Evolutionary conservation across 495 filamentous ascomycete genomes (phyloP).

Genomic region (Pyrenopolyporus hunteri): DNA sequence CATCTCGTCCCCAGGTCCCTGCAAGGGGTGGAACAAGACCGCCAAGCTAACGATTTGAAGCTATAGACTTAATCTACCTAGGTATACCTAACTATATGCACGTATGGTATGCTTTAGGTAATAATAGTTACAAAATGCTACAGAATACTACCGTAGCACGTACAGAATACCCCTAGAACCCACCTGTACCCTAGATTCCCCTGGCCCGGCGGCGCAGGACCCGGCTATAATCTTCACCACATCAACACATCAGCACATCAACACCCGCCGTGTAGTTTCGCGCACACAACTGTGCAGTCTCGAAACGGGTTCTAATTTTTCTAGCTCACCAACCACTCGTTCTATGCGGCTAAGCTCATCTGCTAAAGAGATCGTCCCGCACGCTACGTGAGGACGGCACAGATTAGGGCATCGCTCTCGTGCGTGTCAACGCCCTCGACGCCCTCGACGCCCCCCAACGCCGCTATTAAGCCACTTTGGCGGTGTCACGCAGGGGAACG

Average conservation of each 20-base stretch:
- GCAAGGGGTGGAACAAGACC: conserved; percentile 5
- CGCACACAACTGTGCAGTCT: background rate
- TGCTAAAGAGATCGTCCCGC: conserved; percentile 25
- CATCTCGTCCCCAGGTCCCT: conserved; percentile 23
- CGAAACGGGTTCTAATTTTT: background rate
- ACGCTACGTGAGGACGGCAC: conserved; percentile 5
- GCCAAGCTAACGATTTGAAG: background rate
- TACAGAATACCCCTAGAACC: too few relatives aligned
- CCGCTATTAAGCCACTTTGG: conserved; percentile 2
- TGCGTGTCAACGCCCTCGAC: too few relatives aligned
- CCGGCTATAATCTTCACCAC: conserved; percentile 5
- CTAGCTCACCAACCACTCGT: background rate
- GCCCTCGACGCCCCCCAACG: too few relatives aligned
- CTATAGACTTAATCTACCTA: too few relatives aligned
- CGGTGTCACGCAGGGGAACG: conserved; percentile 4
- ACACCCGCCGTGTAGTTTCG: background rate
- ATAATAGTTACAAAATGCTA: too few relatives aligned
- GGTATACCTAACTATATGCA: too few relatives aligned
- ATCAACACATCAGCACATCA: conserved; percentile 1
- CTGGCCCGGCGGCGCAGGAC: conserved; percentile 5
- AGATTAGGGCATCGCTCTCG: too few relatives aligned
- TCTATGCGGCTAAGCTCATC: conserved; percentile 8
- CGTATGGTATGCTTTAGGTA: too few relatives aligned
- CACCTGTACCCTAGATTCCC: background rate
- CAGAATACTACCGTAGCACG: too few relatives aligned